Evolutionary conservation across 1,284 basidiomycete species (phyloP).

Genomic region (Papiliotrema terrestris): DNA sequence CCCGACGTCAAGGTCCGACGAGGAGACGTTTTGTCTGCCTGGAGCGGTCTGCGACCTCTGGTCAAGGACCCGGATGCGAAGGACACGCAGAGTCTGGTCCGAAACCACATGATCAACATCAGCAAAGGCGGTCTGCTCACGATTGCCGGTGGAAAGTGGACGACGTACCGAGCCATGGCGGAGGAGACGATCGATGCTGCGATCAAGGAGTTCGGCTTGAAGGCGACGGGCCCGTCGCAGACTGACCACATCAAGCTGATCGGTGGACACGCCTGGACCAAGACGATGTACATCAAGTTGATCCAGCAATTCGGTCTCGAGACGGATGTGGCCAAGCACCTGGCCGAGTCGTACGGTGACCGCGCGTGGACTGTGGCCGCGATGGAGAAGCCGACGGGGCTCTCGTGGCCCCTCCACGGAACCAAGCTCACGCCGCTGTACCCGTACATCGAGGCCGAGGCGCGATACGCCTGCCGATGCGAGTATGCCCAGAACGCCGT

Average conservation of each 20-base stretch:
- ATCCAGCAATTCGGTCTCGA: constrained; percentile 90
- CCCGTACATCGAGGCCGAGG: constrained; percentile 91
- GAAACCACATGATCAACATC: constrained; percentile 92
- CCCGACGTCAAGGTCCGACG: constrained; percentile 91
- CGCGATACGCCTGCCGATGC: constrained; percentile 80
- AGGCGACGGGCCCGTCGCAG: constrained; percentile 63
- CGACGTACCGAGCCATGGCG: constrained; percentile 95
- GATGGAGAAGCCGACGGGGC: constrained; percentile 69
- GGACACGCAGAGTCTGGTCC: constrained; percentile 80
- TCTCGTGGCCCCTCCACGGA: constrained; percentile 81
- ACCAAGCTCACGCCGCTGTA: constrained; percentile 70
- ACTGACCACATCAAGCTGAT: constrained; percentile 80
- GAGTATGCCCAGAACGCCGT: constrained; percentile 89
- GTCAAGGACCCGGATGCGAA: constrained; percentile 79
- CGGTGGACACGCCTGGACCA: constrained; percentile 91
- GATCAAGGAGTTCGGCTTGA: constrained; percentile 68
- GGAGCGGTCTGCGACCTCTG: constrained; percentile 87
- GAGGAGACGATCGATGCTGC: constrained; percentile 91
- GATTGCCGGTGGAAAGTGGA: constrained; percentile 98
- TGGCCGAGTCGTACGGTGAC: constrained; percentile 87
- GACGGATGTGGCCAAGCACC: constrained; percentile 87
- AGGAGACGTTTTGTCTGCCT: constrained; percentile 95
- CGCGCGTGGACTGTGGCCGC: constrained; percentile 91
- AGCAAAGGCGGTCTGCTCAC: constrained; percentile 79
- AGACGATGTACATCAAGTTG: constrained; percentile 95